These are phyloP conservation scores for Pisolithus thermaeus DNA, from an alignment of 1,284 basidiomycete species.

Conservation along the genomic window DNA sequence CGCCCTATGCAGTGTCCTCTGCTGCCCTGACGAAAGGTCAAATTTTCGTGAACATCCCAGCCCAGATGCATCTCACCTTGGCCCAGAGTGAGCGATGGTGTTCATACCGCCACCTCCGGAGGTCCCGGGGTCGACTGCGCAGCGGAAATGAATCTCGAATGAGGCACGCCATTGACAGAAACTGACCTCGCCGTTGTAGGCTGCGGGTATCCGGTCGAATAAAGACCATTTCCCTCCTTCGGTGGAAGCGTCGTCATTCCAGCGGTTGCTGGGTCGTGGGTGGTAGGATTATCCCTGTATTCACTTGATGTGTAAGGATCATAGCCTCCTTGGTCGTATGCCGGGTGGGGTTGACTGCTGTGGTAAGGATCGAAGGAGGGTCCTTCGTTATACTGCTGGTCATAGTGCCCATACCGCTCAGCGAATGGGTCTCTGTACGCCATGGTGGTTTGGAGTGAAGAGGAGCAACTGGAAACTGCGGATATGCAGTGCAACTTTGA, in stretches of 20 bases:
- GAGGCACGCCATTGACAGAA: neutral
- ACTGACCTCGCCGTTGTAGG: conserved; percentile 27
- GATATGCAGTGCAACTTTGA: neutral
- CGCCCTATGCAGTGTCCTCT: conserved; percentile 52
- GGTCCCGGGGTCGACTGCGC: conserved; percentile 31
- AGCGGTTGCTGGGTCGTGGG: conserved; percentile 18
- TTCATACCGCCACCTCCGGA: conserved; percentile 52
- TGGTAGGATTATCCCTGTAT: conserved; percentile 40
- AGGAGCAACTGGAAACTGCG: conserved; percentile 15
- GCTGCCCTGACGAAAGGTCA: conserved; percentile 39
- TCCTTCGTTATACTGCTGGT: conserved; percentile 34
- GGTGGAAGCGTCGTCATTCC: conserved; percentile 16
- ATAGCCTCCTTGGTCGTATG: conserved; percentile 44
- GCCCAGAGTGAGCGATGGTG: conserved; percentile 60
- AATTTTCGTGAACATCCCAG: neutral
- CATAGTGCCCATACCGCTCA: conserved; percentile 31
- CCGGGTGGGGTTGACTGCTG: conserved; percentile 39
- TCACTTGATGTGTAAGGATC: conserved; percentile 33
- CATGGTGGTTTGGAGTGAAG: conserved; percentile 21
- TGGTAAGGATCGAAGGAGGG: conserved; percentile 48
- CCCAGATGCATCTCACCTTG: conserved; percentile 34
- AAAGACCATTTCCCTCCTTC: conserved; percentile 31
- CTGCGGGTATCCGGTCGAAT: conserved; percentile 35
- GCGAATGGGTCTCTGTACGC: conserved; percentile 50
- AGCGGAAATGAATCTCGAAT: neutral